These are phyloP conservation scores for Debaryomyces castellii DNA, from an alignment of 805 yeast species.

Conservation along the genomic window DNA sequence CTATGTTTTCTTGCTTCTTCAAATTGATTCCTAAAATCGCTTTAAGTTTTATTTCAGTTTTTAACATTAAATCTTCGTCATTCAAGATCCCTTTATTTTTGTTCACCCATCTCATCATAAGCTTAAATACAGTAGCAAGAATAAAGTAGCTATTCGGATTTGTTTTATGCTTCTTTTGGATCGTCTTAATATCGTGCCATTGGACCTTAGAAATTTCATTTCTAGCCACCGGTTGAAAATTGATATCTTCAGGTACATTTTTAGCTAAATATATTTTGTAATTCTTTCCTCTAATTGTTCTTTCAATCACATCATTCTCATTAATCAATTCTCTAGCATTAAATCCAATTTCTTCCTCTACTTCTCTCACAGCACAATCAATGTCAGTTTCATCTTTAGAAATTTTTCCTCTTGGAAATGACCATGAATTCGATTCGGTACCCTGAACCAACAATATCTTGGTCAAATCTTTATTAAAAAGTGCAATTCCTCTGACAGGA, in stretches of 20 bases:
- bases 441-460: conserved; percentile 83
- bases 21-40: conserved; percentile 56
- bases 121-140: conserved; percentile 49
- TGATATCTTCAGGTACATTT: conserved; percentile 72
- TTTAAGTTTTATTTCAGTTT: conserved; percentile 68
- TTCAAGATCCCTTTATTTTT: conserved; percentile 47
- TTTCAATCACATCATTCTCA: conserved; percentile 73
- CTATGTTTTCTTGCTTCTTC: conserved; percentile 33
- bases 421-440: conserved; percentile 78
- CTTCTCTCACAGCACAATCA: conserved; percentile 89
- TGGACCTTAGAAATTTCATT: conserved; percentile 83
- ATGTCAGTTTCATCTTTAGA: conserved; percentile 88
- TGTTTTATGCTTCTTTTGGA: conserved; percentile 42
- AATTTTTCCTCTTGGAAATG: conserved; percentile 96
- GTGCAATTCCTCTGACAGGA: conserved; percentile 95
- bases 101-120: conserved; percentile 54
- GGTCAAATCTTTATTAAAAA: conserved; percentile 67
- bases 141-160: conserved; percentile 41
- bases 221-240: conserved; percentile 80
- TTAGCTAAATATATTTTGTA: conserved; percentile 76
- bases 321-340: conserved; percentile 69
- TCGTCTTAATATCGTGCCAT: conserved; percentile 64
- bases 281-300: conserved; percentile 80
- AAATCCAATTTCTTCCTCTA: conserved; percentile 90
- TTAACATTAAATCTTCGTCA: conserved; percentile 59